Evolutionary conservation across 2,329 filamentous ascomycete species (phyloP).

Genomic region (Phialocephala sp.): DNA sequence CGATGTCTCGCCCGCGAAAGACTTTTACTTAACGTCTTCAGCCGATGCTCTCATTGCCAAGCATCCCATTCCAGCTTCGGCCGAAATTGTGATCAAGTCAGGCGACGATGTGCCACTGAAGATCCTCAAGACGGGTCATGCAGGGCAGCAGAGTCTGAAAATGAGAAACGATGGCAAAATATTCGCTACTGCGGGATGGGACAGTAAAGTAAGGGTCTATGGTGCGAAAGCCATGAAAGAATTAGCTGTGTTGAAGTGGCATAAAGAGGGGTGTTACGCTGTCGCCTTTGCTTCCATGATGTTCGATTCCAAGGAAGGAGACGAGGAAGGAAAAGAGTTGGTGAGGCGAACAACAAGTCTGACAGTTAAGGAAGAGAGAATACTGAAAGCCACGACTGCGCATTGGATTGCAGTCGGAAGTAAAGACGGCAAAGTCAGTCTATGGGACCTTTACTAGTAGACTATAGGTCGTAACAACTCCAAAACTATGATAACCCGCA

Average conservation of each 20-base stretch:
- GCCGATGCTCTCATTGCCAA: constrained; percentile 82
- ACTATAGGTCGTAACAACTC: neutral
- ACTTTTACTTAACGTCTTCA: constrained; percentile 77
- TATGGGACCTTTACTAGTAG: constrained; percentile 84
- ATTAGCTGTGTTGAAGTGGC: constrained; percentile 92
- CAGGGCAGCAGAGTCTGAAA: constrained; percentile 82
- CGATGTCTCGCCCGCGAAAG: constrained; percentile 53
- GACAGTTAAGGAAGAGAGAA: constrained; percentile 67
- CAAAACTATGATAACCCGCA: neutral
- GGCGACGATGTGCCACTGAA: constrained; percentile 55
- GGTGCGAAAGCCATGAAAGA: constrained; percentile 81
- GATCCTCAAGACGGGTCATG: constrained; percentile 78
- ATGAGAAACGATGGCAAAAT: constrained; percentile 82
- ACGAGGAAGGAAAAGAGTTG: constrained; percentile 22
- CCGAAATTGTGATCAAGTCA: constrained; percentile 17
- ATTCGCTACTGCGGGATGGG: constrained; percentile 93
- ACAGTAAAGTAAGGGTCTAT: constrained; percentile 81
- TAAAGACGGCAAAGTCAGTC: constrained; percentile 92
- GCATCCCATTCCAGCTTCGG: constrained; percentile 64
- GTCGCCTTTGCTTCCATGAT: constrained; percentile 68
- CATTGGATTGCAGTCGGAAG: constrained; percentile 92
- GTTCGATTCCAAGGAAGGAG: constrained; percentile 18
- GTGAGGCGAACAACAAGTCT: constrained; percentile 42
- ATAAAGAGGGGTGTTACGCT: constrained; percentile 85
- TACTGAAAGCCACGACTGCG: constrained; percentile 67